Evolutionary conservation across 306 rosid genomes (phyloP), one percentile per base, ranked within the genome.

Genomic region (Crotalaria pallida): DNA sequence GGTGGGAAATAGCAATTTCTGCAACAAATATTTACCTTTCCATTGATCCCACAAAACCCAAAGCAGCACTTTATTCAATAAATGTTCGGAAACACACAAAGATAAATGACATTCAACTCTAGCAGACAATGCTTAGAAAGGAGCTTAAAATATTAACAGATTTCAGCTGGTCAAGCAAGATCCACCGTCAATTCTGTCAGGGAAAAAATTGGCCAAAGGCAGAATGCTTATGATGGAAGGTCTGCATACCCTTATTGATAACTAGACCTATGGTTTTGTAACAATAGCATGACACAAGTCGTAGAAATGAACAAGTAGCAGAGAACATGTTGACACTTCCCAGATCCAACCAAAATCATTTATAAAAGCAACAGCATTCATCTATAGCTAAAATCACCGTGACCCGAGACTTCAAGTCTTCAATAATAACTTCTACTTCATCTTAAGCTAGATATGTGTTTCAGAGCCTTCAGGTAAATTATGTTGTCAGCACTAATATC

Each of bases 211-310:
- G 73, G 89, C 80, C 82, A 82, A 86, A 71, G 80, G 84, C 90
- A 87, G 84, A 89, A 76, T 48, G 67, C 49, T 72, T 84, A 73
- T 74, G 89, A 82, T 87, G 89, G 81, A 82, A 58, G 79, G 76
- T 86, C 85, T 74, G 87, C 85, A 76, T 79, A 71, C 87, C 87
- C 80, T 89, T 94, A 91, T 91, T 91, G 73, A 80, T 84, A 67
- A 73, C 82, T 67, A 82, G 83, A 67, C 67, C 80, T 66, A 57
- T 38, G 44, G 82, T 67, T 81, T 78, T 76, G 61, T 75, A 81
- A 81, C 66, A 49, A 73, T 59, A 67, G 74, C 78, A 83, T 61
- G 47, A 69, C 45, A 61, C 34, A 45, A 75, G 81, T 47, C 63
- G 79, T 27, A 83, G 67, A 78, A 75, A 74, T 61, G 80, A 86